Base-by-base conservation (phyloP, 2,329 filamentous ascomycete species). In the Fragosphaeria purpurea region DNA sequence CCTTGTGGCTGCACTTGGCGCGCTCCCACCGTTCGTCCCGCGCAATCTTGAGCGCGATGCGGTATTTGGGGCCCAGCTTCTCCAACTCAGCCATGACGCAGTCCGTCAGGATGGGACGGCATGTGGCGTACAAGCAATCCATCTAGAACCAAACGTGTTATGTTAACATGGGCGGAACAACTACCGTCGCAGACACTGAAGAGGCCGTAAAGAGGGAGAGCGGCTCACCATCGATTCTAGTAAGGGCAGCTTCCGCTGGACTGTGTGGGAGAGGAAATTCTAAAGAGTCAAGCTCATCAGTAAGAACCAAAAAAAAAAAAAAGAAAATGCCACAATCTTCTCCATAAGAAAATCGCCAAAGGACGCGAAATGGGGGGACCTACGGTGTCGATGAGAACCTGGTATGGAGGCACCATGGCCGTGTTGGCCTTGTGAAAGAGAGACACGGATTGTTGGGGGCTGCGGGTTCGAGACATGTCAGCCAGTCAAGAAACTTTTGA, bases 121-220 rank as follows among this genome's bases (percentile, higher is more conserved):
- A 93, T 61, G 94, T 94, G 13, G 91, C 91, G 65, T 90, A 95
- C 5, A 98, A 76, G 49, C 87, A 86, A 66, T 96, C 89, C 88
- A 96, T 95, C 73, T 90, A 78, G 2, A 79, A 8, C 3, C 11
- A 6, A 5, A 38, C 4, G 4, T 1, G 12, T 42, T 45, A 12
- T 44, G 48, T 30, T 12, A 13, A 2, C 43, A 13, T 32, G 8
- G 4, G 32, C 13, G 13, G 6, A 7, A 10, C 11, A 7, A 31
- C 22, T 22, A 22, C 22, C 22, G 22, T 3, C 22, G 22, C 22
- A 22, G 22, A 22, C 22, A 22, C 2, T 22, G 22, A 22, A 22
- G 22, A 22, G 22, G 22, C 22, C 22, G 22, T 22, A 22, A 22
- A 22, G 35, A 7, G 1, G 22, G 9, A 59, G 85, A 77, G 22